Evolutionary conservation across 768 basidiomycete genomes (phyloP), one percentile per base, ranked within the genome.

Genomic region (Tricholoma hemisulphureum): DNA sequence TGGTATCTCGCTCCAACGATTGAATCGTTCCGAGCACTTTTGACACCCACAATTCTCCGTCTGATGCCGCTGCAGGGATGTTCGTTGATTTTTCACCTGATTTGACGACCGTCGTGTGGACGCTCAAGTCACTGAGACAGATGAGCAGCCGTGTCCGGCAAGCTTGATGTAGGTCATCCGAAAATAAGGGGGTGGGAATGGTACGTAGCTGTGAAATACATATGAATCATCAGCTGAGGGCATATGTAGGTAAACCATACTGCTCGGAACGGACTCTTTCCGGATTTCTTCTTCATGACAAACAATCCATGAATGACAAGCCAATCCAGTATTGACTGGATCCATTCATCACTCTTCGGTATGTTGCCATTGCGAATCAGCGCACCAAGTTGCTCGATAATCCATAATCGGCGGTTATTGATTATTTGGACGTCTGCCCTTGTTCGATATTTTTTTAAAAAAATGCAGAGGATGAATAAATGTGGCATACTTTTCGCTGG

Each of bases 221-320:
- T 57, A 28, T 14, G 60, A 45, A 29, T 34, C 6, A n/a, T 13
- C 14, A 20, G 2, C 28, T 26, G 34, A 21, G 16, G 18, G 29
- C 11, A 8, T 50, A 31, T 11, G 10, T 23, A 11, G 52, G 21
- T n/a, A 23, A 23, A 31, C 78, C 89, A 61, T 69, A 93, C 90
- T 64, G 80, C 80, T 57, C 70, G 63, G 61, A 85, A 77, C 1
- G 75, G 60, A 58, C 81, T 88, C 69, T 89, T 90, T 56, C 83
- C 81, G 21, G 85, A 84, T 67, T 83, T 85, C 73, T 91, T 94
- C 63, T 81, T 81, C 61, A 93, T 73, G 18, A 81, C 70, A 68
- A 93, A 97, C 45, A 96, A 80, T 0, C 93, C 95, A 59, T 97
- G 80, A 6, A 93, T 81, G 59, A 82, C 71, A 41, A 97, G 77